Evolutionary conservation across 371 early-diverging fungal genomes (phyloP), one percentile per base, ranked within the genome.

Genomic region (Aphelidium insulamus): DNA sequence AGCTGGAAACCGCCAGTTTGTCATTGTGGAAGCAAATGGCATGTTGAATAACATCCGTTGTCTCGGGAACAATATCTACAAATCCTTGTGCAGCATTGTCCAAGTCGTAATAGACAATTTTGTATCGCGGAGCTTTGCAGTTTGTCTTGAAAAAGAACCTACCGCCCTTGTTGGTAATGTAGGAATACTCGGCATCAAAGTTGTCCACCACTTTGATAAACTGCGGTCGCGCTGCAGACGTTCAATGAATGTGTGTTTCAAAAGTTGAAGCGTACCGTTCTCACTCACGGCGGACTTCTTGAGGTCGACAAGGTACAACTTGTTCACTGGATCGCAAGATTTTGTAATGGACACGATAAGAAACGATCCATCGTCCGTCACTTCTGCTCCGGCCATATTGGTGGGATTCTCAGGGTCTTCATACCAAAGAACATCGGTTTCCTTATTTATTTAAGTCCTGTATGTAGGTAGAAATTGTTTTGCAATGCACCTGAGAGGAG

Each of bases 141-240:
- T 66, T 69, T 11, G 73, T 65, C 40, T 48, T 27, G 38, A 76
- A 71, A 40, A 53, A 74, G 33, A 76, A 66, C 6, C 49, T 31
- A 2, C 61, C 28, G 4, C 59, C 69, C 3, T 69, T 57, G 44
- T 68, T 69, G 28, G 69, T 48, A 23, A 71, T 25, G 43, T 61
- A 57, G 26, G 24, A 19, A 42, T 49, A 66, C 21, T 47, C 42
- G 12, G 59, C 63, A 1, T 55, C 46, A 46, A 66, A 65, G 36
- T 62, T 45, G 37, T 55, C 52, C 1, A 63, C 53, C 21, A 60
- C 33, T 42, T 55, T 57, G 41, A 31, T 41, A 29, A 47, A 36
- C 4, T 39, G 27, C 6, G 37, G 26, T 34, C 34, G 30, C 9
- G 34, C 37, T 28, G n/a, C n/a, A n/a, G n/a, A n/a, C n/a, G n/a